phyloP scores from a whole-genome alignment of 2,329 filamentous ascomycete species.

The Onygena corvina region DNA sequence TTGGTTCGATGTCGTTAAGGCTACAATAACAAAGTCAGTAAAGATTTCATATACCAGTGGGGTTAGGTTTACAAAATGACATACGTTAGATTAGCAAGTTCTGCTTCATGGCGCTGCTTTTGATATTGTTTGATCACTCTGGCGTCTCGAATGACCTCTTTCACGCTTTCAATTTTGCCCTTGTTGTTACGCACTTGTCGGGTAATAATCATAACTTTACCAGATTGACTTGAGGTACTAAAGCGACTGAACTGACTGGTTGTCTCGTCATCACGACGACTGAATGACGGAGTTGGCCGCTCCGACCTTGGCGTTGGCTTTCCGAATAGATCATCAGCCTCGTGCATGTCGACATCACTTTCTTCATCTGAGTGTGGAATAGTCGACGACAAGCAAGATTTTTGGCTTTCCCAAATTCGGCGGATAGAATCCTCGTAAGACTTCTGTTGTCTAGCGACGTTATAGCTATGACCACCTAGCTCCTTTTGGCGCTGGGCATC shows the following conservation, averaged over 20 bases:
- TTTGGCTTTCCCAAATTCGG: constrained; percentile 85
- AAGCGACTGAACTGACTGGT: constrained; percentile 64
- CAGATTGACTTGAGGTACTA: constrained; percentile 56
- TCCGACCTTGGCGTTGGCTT: constrained; percentile 56
- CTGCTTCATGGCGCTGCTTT: constrained; percentile 59
- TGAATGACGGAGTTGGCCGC: constrained; percentile 42
- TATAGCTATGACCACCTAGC: constrained; percentile 84
- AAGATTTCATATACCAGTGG: neutral
- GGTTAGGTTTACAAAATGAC: constrained; percentile 24
- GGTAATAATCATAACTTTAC: constrained; percentile 60
- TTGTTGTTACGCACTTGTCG: constrained; percentile 53
- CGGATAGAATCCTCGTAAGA: constrained; percentile 86
- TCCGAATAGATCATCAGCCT: constrained; percentile 37
- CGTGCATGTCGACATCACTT: constrained; percentile 46
- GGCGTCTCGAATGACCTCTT: constrained; percentile 59
- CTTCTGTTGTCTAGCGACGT: constrained; percentile 85
- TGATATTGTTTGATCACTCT: constrained; percentile 83
- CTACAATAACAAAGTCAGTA: constrained; percentile 29
- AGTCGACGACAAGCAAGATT: constrained; percentile 59
- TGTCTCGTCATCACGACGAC: constrained; percentile 58
- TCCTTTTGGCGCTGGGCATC: constrained; percentile 61
- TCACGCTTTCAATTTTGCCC: constrained; percentile 50
- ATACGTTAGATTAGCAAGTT: constrained; percentile 62
- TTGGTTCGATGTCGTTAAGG: constrained; percentile 49
- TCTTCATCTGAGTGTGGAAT: constrained; percentile 66